Percentiles rank a stretch among this genome's conserved stretches.
phyloP scores from a whole-genome alignment of 805 yeast genomes.

The Yarrowia porcina region DNA sequence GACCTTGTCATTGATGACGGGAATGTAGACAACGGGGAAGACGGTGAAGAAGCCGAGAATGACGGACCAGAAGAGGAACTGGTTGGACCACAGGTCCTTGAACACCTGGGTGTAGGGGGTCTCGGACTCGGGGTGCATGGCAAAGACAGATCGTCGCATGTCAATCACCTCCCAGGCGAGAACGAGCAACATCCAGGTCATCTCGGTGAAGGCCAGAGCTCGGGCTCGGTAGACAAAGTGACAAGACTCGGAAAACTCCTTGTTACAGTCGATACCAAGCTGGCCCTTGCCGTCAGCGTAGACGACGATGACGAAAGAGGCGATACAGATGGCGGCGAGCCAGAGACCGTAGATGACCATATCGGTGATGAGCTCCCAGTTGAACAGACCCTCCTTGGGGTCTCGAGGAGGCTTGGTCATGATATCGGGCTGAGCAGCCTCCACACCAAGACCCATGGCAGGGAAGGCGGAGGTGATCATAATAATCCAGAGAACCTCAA shows the following conservation, averaged over 20 bases:
- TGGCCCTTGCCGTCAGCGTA: slow-evolving; percentile 65
- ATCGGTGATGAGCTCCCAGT: slow-evolving; percentile 64
- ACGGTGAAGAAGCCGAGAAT: slow-evolving; percentile 64
- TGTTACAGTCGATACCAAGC: slow-evolving; percentile 64
- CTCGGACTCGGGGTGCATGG: slow-evolving; percentile 63
- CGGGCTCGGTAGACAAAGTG: slow-evolving; percentile 67
- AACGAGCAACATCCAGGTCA: slow-evolving; percentile 83
- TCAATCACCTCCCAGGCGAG: slow-evolving; percentile 85
- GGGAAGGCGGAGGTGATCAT: slow-evolving; percentile 79
- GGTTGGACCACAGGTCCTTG: slow-evolving; percentile 66
- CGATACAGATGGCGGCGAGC: slow-evolving; percentile 69
- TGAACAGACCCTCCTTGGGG: slow-evolving; percentile 53
- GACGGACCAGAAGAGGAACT: slow-evolving; percentile 79
- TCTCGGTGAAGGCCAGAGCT: slow-evolving; percentile 70
- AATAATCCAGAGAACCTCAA: slow-evolving; percentile 75
- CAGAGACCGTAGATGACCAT: slow-evolving; percentile 69
- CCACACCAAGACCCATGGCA: slow-evolving; percentile 77
- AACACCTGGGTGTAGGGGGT: slow-evolving; percentile 59
- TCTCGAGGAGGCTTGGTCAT: slow-evolving; percentile 65
- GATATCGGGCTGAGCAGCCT: slow-evolving; percentile 59
- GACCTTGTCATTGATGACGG: slow-evolving; percentile 76
- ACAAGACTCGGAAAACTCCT: slow-evolving; percentile 48
- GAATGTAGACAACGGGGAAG: slow-evolving; percentile 82
- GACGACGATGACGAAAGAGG: slow-evolving; percentile 60
- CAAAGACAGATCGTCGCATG: slow-evolving; percentile 64